Evolutionary conservation across 1,284 basidiomycete genomes (phyloP).

Genomic region (Apiotrichum akiyoshidainum): DNA sequence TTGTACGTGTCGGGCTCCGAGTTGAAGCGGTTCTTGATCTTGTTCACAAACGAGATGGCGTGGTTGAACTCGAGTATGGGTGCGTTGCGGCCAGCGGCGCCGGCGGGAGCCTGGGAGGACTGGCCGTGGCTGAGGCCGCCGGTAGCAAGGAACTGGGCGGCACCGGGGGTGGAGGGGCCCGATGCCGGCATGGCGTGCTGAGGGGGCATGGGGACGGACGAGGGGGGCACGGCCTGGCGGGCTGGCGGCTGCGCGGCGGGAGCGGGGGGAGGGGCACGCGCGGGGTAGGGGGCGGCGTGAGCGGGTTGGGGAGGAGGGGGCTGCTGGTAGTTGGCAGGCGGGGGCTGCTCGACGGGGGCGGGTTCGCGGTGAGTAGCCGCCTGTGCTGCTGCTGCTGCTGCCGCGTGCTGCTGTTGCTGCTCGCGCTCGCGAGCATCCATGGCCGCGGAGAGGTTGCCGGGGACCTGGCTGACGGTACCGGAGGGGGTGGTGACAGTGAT

Average conservation of each 20-base stretch:
- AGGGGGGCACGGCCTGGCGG: slow-evolving; percentile 31
- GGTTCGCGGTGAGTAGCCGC: slow-evolving; percentile 7
- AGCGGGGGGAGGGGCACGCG: slow-evolving; percentile 14
- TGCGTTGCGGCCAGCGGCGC: slow-evolving; percentile 29
- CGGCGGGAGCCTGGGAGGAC: slow-evolving; percentile 30
- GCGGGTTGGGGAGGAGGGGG: slow-evolving; percentile 9
- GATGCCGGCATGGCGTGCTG: slow-evolving; percentile 36
- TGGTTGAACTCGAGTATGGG: slow-evolving; percentile 85
- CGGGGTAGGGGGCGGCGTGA: slow-evolving; percentile 17
- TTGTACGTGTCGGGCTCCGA: slow-evolving; percentile 95
- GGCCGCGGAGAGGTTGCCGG: slow-evolving; percentile 48
- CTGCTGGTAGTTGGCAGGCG: slow-evolving; percentile 7
- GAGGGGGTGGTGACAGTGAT: slow-evolving; percentile 94
- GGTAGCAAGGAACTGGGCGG: slow-evolving; percentile 40
- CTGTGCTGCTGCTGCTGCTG: slow-evolving; percentile 8
- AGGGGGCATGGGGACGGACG: slow-evolving; percentile 22
- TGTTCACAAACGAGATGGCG: slow-evolving; percentile 97
- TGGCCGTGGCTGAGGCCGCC: slow-evolving; percentile 16
- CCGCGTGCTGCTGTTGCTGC: slow-evolving; percentile 9
- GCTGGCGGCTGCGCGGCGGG: slow-evolving; percentile 37
- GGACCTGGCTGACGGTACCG: slow-evolving; percentile 67
- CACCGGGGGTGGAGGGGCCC: slow-evolving; percentile 40
- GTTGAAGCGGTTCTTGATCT: slow-evolving; percentile 93
- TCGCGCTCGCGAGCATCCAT: slow-evolving; percentile 33
- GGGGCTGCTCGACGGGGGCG: slow-evolving; percentile 9